phyloP scores from a whole-genome alignment of 805 yeast species.

The Candida anglica region DNA sequence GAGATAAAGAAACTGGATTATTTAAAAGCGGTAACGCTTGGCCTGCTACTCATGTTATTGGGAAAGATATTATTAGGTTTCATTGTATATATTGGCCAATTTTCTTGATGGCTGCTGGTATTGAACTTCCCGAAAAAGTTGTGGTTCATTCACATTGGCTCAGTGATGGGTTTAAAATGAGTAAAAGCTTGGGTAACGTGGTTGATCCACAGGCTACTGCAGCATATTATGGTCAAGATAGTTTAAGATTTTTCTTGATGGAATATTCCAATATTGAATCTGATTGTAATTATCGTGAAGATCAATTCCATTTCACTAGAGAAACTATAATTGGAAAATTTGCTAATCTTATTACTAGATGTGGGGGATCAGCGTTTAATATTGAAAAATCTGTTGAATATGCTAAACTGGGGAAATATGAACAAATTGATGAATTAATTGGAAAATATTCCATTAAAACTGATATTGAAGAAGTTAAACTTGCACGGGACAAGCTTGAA shows the following conservation, averaged over 20 bases:
- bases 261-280: slow-evolving; percentile 70
- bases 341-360: slow-evolving; percentile 74
- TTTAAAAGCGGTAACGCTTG: slow-evolving; percentile 31
- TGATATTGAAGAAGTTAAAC: slow-evolving; percentile 11
- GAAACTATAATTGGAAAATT: slow-evolving; percentile 74
- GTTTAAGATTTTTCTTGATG: slow-evolving; percentile 70
- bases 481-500: slow-evolving; percentile 19
- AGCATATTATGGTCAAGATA: slow-evolving; percentile 63
- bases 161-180: slow-evolving; percentile 86
- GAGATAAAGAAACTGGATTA: slow-evolving; percentile 5
- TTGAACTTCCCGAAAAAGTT: slow-evolving; percentile 66
- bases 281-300: slow-evolving; percentile 78
- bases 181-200: slow-evolving; percentile 88
- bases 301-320: slow-evolving; percentile 47
- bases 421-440: slow-evolving; percentile 20
- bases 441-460: slow-evolving; percentile 6
- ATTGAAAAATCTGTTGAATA: slow-evolving; percentile 41
- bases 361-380: slow-evolving; percentile 67
- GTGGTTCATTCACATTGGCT: slow-evolving; percentile 96
- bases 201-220: slow-evolving; percentile 80
- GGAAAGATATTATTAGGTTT: slow-evolving; percentile 86
- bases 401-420: slow-evolving; percentile 16
- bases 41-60: slow-evolving; percentile 82
- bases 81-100: slow-evolving; percentile 96
- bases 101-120: slow-evolving; percentile 76